phyloP scores from a whole-genome alignment of 306 rosid genomes.

The Cicer yamashitae region DNA sequence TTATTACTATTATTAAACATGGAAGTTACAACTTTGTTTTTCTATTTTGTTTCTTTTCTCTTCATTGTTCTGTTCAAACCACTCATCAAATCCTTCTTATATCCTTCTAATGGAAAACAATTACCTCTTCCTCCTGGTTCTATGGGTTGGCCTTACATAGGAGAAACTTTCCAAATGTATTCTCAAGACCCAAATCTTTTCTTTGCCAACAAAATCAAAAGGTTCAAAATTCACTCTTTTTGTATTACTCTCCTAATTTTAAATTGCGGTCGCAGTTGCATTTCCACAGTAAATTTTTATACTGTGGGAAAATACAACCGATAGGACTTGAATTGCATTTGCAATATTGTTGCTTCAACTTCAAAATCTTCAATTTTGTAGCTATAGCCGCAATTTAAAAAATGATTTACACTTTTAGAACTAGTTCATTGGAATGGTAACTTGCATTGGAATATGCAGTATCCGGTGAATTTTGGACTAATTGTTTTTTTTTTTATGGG shows the following conservation, averaged over 20 bases:
- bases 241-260: not conserved
- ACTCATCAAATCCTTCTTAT: slow-evolving; percentile 50
- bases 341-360: too few species aligned
- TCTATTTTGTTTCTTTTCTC: slow-evolving; percentile 39
- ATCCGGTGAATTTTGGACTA: not conserved
- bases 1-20: slow-evolving; percentile 29
- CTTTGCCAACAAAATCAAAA: slow-evolving; percentile 71
- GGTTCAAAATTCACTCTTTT: slow-evolving; percentile 49
- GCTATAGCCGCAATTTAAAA: too few species aligned
- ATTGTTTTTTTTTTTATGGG: not conserved
- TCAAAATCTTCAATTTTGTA: too few species aligned
- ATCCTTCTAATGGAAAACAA: slow-evolving; percentile 33
- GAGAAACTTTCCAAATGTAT: slow-evolving; percentile 97
- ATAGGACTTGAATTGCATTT: too few species aligned
- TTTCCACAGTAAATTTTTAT: too few species aligned
- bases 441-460: not conserved
- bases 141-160: slow-evolving; percentile 89
- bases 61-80: slow-evolving; percentile 44
- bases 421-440: not conserved
- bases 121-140: slow-evolving; percentile 91
- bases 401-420: too few species aligned
- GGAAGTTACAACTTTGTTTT: slow-evolving; percentile 44
- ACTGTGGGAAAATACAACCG: too few species aligned
- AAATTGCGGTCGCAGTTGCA: too few species aligned
- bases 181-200: slow-evolving; percentile 89